Conservation (phyloP, 1,139 yeast genomes). For the Blastobotrys raffinosifermentans region DNA sequence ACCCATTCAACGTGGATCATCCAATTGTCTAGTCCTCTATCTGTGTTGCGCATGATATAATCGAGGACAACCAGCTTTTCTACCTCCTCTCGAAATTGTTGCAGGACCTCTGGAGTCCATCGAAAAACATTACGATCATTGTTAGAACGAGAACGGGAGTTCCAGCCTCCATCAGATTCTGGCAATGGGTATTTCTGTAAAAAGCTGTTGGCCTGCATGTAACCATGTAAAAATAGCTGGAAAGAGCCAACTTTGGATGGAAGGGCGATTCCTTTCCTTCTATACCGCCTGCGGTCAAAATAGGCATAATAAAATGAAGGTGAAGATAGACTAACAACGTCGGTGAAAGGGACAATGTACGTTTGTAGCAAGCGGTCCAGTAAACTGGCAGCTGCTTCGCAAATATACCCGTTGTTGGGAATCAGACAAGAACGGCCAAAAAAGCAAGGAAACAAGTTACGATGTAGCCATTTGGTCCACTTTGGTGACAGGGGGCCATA, state of each 20-base stretch:
- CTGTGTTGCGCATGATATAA: conserved; percentile 70
- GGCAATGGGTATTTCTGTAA: conserved; percentile 55
- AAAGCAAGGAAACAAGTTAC: conserved; percentile 71
- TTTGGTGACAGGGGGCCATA: conserved; percentile 75
- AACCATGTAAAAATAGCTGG: conserved; percentile 57
- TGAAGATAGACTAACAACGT: conserved; percentile 49
- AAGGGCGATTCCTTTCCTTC: conserved; percentile 26
- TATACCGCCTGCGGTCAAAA: conserved; percentile 25
- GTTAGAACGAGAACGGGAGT: neutral
- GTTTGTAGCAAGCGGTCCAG: conserved; percentile 56
- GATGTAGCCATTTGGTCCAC: conserved; percentile 75
- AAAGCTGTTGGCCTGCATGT: conserved; percentile 58
- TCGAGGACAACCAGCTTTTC: conserved; percentile 68
- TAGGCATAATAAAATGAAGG: conserved; percentile 45
- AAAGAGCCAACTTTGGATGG: conserved; percentile 60
- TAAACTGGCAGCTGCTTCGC: conserved; percentile 67
- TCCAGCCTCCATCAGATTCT: conserved; percentile 18
- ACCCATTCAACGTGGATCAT: conserved; percentile 59
- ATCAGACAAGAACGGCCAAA: conserved; percentile 70
- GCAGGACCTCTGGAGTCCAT: conserved; percentile 51
- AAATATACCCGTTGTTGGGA: conserved; percentile 66
- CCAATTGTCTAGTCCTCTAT: conserved; percentile 73
- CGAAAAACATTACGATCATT: conserved; percentile 33
- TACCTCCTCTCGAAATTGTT: conserved; percentile 54
- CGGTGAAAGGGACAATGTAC: conserved; percentile 62